phyloP scores from a whole-genome alignment of 139 green algal species.

The Coelastrella sp. region DNA sequence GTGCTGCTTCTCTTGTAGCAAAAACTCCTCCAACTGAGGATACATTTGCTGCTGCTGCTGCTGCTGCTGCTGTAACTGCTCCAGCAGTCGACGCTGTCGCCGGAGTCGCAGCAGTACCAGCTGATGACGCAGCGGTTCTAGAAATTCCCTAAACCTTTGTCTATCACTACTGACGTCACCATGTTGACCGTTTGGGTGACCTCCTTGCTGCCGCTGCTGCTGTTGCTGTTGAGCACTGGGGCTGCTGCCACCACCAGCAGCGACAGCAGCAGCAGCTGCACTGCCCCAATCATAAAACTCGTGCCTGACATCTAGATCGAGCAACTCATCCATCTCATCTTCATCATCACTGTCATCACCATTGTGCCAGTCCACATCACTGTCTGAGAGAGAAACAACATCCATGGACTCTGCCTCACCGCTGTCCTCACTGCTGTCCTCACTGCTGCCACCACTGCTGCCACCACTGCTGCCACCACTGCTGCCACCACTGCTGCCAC shows the following conservation, averaged over 20 bases:
- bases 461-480: background rate
- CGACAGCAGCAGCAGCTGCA: background rate
- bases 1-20: no score
- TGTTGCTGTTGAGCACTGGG: background rate
- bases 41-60: constrained; percentile 9
- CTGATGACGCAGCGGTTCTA: constrained; percentile 12
- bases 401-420: background rate
- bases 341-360: constrained; percentile 18
- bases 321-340: background rate
- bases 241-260: background rate
- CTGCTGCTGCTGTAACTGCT: constrained; percentile 32
- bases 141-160: background rate
- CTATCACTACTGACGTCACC: background rate
- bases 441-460: background rate
- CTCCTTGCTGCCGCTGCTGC: background rate
- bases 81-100: constrained; percentile 22
- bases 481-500: background rate
- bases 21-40: background rate
- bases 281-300: background rate
- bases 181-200: background rate
- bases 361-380: background rate
- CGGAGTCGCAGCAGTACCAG: constrained; percentile 18
- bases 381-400: background rate
- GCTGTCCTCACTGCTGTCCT: background rate
- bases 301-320: background rate